Base-by-base conservation (phyloP, 345 rosid species). In the Microthlaspi erraticum region DNA sequence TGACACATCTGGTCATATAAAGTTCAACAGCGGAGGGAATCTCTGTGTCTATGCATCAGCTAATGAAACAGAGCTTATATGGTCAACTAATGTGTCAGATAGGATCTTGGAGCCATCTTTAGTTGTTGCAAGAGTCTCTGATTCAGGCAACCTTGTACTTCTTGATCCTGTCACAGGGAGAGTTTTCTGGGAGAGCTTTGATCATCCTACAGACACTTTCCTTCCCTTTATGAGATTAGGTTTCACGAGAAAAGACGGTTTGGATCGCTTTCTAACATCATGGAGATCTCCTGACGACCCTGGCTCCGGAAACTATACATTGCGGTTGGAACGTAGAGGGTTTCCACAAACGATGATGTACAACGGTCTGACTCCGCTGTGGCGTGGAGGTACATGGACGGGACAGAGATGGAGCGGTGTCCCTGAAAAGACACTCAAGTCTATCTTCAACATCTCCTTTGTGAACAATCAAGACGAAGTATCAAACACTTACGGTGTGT, bases 191-290 rank as follows among this genome's bases (percentile, higher is more conserved):
- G 88, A 89, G 69, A 87, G 96, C 39, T 89, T 87, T 73, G 84
- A 92, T 67, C 38, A 85, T 71, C 96, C 90, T 5, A 81, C 94
- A 6, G 67, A 86, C 66, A 85, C 89, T 32, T 1, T 74, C 43
- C 83, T 88, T 64, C 88, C 94, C 0, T 78, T 58, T 44, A 86
- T 92, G 96, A 89, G 79, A 56, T 61, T 92, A 1, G 96, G 98
- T 10, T 67, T 77, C 79, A 73, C 82, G 58, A 49, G 70, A 2
- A 18, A 44, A 64, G 75, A 71, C 1, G 79, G 83, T 38, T 0
- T 79, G n/a, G 76, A 85, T 13, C 48, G 83, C 38, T 59, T 62
- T 54, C 10, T 87, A 39, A 83, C 73, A 7, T 79, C 91, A 0
- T 87, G 94, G 96, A 84, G 45, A 50, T 84, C 84, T 20, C 16